Percentiles rank a stretch among this genome's conserved stretches.
Evolutionary conservation across 768 basidiomycete species (phyloP).

Genomic region (Suillus weaverae): DNA sequence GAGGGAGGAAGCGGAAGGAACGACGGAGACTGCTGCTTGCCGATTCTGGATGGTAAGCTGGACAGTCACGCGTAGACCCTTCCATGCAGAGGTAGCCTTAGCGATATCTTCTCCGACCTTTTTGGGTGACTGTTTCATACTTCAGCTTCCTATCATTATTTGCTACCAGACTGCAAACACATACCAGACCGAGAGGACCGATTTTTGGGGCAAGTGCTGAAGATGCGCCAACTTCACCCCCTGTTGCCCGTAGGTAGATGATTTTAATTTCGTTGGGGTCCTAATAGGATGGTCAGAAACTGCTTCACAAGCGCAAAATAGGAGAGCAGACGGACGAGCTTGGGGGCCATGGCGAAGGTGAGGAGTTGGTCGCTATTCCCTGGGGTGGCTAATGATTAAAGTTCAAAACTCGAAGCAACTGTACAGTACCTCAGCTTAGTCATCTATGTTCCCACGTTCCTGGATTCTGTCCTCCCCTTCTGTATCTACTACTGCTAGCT

Average conservation of each 20-base stretch:
- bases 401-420: constrained; percentile 7
- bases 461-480: no score
- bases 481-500: no score
- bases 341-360: constrained; percentile 64
- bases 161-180: constrained; percentile 30
- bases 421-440: constrained; percentile 7
- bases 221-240: constrained; percentile 99
- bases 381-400: constrained; percentile 2
- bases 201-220: constrained; percentile 99
- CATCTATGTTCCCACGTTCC: not conserved
- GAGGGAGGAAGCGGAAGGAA: constrained; percentile 95
- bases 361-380: constrained; percentile 22
- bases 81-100: constrained; percentile 97
- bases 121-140: constrained; percentile 82
- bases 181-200: constrained; percentile 97
- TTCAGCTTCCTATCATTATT: constrained; percentile 16
- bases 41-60: constrained; percentile 99
- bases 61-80: constrained; percentile 98
- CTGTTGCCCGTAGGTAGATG: constrained; percentile 97
- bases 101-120: constrained; percentile 99
- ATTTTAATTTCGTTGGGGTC: constrained; percentile 99
- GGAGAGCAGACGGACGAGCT: constrained; percentile 53
- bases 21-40: constrained; percentile 95
- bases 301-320: not conserved
- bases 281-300: constrained; percentile 38